Percentiles rank a stretch among this genome's conserved stretches.
These are phyloP conservation scores for Boletus sp. DNA, from an alignment of 768 basidiomycete genomes.

Conservation along the genomic window DNA sequence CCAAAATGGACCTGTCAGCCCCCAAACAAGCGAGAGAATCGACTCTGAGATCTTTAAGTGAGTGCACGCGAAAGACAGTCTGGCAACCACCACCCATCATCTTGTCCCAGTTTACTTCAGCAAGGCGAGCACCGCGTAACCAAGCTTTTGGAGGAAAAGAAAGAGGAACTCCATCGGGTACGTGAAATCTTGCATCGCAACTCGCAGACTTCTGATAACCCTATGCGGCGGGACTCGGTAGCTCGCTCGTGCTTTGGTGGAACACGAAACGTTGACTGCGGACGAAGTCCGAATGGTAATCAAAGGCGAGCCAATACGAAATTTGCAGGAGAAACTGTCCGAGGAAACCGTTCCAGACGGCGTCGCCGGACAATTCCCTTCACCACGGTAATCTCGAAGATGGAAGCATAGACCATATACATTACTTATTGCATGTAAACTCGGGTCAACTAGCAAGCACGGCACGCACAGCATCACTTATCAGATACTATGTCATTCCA, in stretches of 20 bases:
- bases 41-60: conserved; percentile 84
- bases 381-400: background rate
- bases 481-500: background rate
- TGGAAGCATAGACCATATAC: background rate
- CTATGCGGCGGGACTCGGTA: conserved; percentile 26
- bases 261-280: conserved; percentile 88
- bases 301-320: conserved; percentile 76
- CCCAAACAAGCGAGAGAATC: conserved; percentile 77
- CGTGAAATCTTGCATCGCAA: conserved; percentile 16
- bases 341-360: conserved; percentile 37
- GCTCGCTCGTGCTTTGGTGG: conserved; percentile 90
- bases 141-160: conserved; percentile 59
- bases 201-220: background rate
- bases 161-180: conserved; percentile 77
- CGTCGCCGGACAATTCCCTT: background rate
- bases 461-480: background rate
- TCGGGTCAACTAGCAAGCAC: background rate
- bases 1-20: conserved; percentile 66
- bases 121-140: conserved; percentile 66
- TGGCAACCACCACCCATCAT: too few species aligned
- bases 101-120: conserved; percentile 54
- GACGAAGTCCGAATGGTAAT: conserved; percentile 88
- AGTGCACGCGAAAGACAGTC: conserved; percentile 28
- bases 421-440: background rate
- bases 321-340: conserved; percentile 62